A percentile compares a stretch with the other conserved stretches of the same genome.
Evolutionary conservation across 2,329 filamentous ascomycete genomes (phyloP).

Genomic region (Tolypocladium nubicola): DNA sequence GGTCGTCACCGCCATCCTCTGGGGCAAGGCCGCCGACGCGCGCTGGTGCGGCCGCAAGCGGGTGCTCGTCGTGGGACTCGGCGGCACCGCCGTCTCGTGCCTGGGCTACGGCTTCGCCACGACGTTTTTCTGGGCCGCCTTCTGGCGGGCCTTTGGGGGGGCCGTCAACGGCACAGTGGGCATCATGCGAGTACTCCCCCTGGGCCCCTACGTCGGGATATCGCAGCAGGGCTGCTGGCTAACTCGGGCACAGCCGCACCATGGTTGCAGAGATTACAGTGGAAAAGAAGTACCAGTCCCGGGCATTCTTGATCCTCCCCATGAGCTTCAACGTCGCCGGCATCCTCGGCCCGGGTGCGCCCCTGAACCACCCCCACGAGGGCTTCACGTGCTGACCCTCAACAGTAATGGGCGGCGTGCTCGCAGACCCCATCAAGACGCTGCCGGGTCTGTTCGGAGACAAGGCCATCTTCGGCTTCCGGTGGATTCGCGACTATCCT

Average conservation of each 20-base stretch:
- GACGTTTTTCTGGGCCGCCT: constrained; percentile 58
- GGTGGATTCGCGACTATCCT: constrained; percentile 49
- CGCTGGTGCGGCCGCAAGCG: constrained; percentile 61
- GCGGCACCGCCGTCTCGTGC: constrained; percentile 43
- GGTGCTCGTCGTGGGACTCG: constrained; percentile 65
- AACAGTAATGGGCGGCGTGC: constrained; percentile 49
- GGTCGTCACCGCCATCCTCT: constrained; percentile 72
- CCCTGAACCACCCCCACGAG: not conserved
- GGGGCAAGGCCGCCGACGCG: constrained; percentile 61
- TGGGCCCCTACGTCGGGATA: no score
- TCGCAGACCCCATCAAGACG: constrained; percentile 56
- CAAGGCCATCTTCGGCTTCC: constrained; percentile 33
- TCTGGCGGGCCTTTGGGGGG: constrained; percentile 59
- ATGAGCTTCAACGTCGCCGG: constrained; percentile 67
- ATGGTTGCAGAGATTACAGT: constrained; percentile 59
- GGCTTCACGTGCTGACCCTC: not conserved
- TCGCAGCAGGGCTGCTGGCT: not conserved
- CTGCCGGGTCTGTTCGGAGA: constrained; percentile 40
- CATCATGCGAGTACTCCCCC: constrained; percentile 39
- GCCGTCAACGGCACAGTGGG: constrained; percentile 65
- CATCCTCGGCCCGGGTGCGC: constrained; percentile 49
- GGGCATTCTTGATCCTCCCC: constrained; percentile 64
- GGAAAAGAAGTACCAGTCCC: constrained; percentile 52
- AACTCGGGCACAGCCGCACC: constrained; percentile 5
- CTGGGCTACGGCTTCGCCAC: constrained; percentile 54